Evolutionary conservation across 2,329 filamentous ascomycete species (phyloP), one percentile per base, ranked within the genome.

Genomic region (Neophaeococcomyces mojaviensis): DNA sequence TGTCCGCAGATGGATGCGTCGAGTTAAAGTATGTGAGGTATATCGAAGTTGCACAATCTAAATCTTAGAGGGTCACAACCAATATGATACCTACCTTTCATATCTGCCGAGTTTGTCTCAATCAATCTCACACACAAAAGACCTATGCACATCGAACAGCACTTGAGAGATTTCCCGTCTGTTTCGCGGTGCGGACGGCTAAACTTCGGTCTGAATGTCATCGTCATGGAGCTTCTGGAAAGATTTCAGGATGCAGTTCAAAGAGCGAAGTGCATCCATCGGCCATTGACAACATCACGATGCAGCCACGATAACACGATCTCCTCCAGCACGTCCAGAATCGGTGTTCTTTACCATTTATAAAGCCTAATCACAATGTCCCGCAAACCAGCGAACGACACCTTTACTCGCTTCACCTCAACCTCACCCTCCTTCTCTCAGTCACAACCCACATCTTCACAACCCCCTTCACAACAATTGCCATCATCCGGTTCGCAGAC

Each of bases 361-460:
- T 24, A n/a, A n/a, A n/a, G n/a, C n/a, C n/a, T 8, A 18, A 3
- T 15, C 26, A 46, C 18, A 32, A 46, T 46, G 43, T 58, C 68
- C 64, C 59, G 70, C 66, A 59, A 68, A 44, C 51, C 48, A 5
- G 48, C 69, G 49, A 64, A 67, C 53, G 69, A 73, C 58, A 68
- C 69, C 13, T 58, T 57, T 58, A 73, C 70, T 52, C 65, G 70
- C 49, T 73, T 73, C 61, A 73, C 70, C 49, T 69, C 70, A 49
- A 72, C 68, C 48, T 68, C 68, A 46, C 70, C 70, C 26, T 70
- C 72, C 61, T 37, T 36, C 22, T 44, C 41, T 22, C 68, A 68
- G 54, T 67, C 60, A 55, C 66, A 67, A 47, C 68, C 69, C 48
- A 56, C 64, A 41, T 57, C 52, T 20, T 44, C 47, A 46, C 56